Percentiles rank a stretch among this genome's conserved stretches.
phyloP scores from a whole-genome alignment of 345 rosid species.

The Ceriops zippeliana region DNA sequence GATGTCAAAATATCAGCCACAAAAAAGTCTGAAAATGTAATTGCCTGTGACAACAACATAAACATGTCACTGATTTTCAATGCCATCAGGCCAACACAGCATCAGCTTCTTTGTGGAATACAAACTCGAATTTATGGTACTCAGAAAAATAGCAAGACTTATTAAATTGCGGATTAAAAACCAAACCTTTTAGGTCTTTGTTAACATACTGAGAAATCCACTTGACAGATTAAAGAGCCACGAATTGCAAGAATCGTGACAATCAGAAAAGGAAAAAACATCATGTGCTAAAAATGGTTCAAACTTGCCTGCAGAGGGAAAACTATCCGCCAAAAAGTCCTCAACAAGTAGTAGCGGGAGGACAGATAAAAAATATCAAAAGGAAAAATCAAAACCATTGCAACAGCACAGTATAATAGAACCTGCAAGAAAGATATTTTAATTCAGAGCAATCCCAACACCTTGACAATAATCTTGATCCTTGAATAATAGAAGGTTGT shows the following conservation, averaged over 20 bases:
- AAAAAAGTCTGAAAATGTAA: conserved; percentile 85
- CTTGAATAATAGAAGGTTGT: background rate
- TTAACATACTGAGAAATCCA: background rate
- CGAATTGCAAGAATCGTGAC: background rate
- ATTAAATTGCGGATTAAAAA: background rate
- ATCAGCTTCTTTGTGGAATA: too few relatives aligned
- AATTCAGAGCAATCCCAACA: conserved; percentile 9
- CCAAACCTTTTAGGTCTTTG: background rate
- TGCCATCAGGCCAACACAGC: too few relatives aligned
- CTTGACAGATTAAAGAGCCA: background rate
- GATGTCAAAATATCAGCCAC: conserved; percentile 92
- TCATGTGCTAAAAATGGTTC: background rate
- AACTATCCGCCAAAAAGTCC: conserved; percentile 85
- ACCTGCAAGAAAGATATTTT: conserved; percentile 46
- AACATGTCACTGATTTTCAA: background rate
- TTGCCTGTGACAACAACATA: conserved; percentile 47
- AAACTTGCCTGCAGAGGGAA: conserved; percentile 80
- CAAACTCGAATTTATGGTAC: too few relatives aligned
- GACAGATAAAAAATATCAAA: conserved; percentile 77
- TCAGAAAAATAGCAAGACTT: background rate
- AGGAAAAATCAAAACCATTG: conserved; percentile 70
- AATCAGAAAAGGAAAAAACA: background rate
- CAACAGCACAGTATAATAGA: conserved; percentile 64
- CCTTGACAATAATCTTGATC: background rate
- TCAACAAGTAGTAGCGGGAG: conserved; percentile 76